Base-by-base conservation (phyloP, 345 rosid species). In the Laguncularia racemosa region DNA sequence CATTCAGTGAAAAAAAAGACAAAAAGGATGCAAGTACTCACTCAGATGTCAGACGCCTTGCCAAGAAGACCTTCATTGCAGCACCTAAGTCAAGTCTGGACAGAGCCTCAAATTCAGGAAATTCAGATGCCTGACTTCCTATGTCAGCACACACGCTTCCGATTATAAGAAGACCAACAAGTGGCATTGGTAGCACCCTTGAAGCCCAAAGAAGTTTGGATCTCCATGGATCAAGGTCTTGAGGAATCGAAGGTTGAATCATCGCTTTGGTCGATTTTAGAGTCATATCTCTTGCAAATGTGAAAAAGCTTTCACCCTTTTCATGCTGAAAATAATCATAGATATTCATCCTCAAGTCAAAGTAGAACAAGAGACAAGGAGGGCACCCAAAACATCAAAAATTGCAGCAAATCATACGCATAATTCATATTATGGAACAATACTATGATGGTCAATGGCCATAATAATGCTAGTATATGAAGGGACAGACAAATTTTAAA, bases 151-250 rank as follows among this genome's bases (percentile, higher is more conserved):
- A 86, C 53, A 85, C 84, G 52, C 85, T 63, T 16, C 84, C 86
- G 19, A 93, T 93, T 63, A 89, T 81, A 68, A 85, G 74, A 69
- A 93, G 83, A 57, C 99, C 99, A 1, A 93, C 81, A 50, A 93
- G 99, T 56, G 99, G 99, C 99, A 89, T 93, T 4, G 99, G 95
- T 33, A 93, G 84, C 17, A 81, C 96, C 48, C 96, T 79, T 21
- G 99, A 89, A 46, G 91, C 89, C 99, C 97, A 93, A 10, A 86
- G 77, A 72, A 93, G 97, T 70, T 85, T 89, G 14, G 96, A 93
- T 72, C 82, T 81, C 97, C 83, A 86, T 50, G 95, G 83, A 68
- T 73, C 91, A 55, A 75, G 93, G 73, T 79, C 84, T 62, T 84
- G 79, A 3, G 89, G 89, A 51, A 65, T 61, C 44, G 80, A 72